Evolutionary conservation across 2,329 filamentous ascomycete genomes (phyloP), one percentile per base, ranked within the genome.

Genomic region (Xylaria sp.): DNA sequence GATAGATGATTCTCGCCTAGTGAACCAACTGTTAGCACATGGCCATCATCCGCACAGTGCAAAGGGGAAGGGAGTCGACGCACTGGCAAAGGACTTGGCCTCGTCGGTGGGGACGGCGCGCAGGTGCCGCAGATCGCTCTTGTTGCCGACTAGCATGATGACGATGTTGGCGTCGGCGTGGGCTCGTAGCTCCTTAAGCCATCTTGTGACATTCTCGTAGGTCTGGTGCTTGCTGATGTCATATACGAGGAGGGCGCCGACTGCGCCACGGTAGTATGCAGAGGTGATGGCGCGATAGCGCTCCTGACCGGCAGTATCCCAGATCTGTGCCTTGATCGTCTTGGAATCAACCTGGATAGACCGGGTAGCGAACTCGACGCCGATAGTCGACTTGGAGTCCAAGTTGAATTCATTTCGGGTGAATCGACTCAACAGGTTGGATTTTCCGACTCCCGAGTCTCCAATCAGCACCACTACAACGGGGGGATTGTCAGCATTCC

Each of bases 261-360:
- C 96, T 62, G 96, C 96, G 77, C 96, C 96, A 77, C 96, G 92
- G 84, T 99, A 99, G 86, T 99, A 99, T 74, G 96, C 96, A 67
- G 96, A 97, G 75, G 96, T 99, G 81, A 99, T 99, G 80, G 96
- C 96, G 80, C 96, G 93, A 86, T 98, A 99, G 81, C 96, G 92
- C 84, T 99, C 96, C 85, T 99, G 96, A 74, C 96, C 96, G 73
- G 96, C 96, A 66, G 96, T 99, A 86, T 99, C 96, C 96, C 96
- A 99, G 78, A 99, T 99, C 86, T 99, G 96, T 76, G 96, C 96
- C 88, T 99, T 99, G 90, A 99, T 99, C 72, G 96, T 99, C 89
- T 99, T 99, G 79, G 92, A 92, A 83, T 99, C 96, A 78, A 99
- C 96, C 84, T 98, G 95, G 80, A 99, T 99, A 74, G 94, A 97